Conservation (phyloP, 192 early-diverging fungal genomes). For the Blastocladiella britannica region DNA sequence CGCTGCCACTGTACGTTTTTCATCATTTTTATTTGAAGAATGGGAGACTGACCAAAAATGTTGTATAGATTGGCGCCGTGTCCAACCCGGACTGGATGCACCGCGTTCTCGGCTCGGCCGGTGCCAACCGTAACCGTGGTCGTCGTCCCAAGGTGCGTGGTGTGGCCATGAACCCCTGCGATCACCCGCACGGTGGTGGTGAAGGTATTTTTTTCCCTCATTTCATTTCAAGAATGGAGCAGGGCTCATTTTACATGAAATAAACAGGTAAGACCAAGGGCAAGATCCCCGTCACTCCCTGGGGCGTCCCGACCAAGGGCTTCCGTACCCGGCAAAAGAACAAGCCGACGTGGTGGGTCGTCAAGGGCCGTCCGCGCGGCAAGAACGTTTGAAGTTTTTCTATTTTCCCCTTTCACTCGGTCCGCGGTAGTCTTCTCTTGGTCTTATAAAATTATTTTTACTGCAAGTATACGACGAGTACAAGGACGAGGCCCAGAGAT, state of each 20-base stretch:
- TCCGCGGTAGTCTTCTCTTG: no score
- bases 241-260: no score
- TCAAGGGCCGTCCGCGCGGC: conserved; percentile 27
- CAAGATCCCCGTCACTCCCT: conserved; percentile 58
- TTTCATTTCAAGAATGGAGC: no score
- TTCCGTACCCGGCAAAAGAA: conserved; percentile 54
- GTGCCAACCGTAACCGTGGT: conserved; percentile 58
- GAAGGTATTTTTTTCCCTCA: no score
- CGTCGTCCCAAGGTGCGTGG: conserved; percentile 82
- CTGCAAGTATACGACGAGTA: no score
- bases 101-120: conserved; percentile 72
- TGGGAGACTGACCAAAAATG: no score
- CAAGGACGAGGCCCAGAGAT: no score
- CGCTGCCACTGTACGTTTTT: conserved; percentile 35
- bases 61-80: conserved; percentile 49
- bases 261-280: conserved; percentile 92
- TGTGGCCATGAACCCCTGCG: conserved; percentile 80
- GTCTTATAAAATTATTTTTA: no score
- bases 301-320: conserved; percentile 85
- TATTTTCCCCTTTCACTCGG: no score
- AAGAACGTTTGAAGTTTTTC: no score
- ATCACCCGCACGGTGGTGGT: conserved; percentile 97
- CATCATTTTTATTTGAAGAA: no score
- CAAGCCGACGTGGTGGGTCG: conserved; percentile 36
- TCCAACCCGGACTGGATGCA: conserved; percentile 81